Percentiles rank a stretch among this genome's conserved stretches.
phyloP scores from a whole-genome alignment of 306 rosid species.

The Psophocarpus tetragonolobus region DNA sequence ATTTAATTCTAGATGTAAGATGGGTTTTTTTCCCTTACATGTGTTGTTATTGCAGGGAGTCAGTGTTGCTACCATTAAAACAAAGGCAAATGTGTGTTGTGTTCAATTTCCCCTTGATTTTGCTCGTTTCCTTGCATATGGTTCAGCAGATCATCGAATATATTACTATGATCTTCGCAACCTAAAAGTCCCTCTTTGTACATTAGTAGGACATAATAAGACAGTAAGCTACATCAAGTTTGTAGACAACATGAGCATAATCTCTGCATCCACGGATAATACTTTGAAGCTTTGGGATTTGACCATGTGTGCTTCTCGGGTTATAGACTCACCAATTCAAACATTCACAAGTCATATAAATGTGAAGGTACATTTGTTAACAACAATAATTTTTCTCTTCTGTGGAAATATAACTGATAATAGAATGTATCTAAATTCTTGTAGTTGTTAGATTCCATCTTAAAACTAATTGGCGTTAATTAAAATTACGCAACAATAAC shows the following conservation, averaged over 20 bases:
- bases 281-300: constrained; percentile 90
- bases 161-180: constrained; percentile 87
- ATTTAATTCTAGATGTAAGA: constrained; percentile 50
- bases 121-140: constrained; percentile 75
- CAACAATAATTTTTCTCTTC: background rate
- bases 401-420: background rate
- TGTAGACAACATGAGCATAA: constrained; percentile 55
- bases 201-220: constrained; percentile 70
- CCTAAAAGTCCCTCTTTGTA: constrained; percentile 62
- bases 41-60: constrained; percentile 74
- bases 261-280: constrained; percentile 85
- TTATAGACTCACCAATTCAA: constrained; percentile 68
- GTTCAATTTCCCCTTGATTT: constrained; percentile 79
- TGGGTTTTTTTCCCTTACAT: constrained; percentile 57
- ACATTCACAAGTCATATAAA: constrained; percentile 74
- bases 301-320: constrained; percentile 64
- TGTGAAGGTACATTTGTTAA: constrained; percentile 64
- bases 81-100: constrained; percentile 90
- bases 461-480: background rate
- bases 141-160: constrained; percentile 81
- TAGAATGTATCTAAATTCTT: background rate
- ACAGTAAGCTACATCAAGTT: constrained; percentile 86
- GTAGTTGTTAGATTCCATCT: background rate
- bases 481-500: background rate
- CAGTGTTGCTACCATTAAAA: constrained; percentile 77